phyloP scores from a whole-genome alignment of 2,329 filamentous ascomycete species.

The Fonsecaea multimorphosa region DNA sequence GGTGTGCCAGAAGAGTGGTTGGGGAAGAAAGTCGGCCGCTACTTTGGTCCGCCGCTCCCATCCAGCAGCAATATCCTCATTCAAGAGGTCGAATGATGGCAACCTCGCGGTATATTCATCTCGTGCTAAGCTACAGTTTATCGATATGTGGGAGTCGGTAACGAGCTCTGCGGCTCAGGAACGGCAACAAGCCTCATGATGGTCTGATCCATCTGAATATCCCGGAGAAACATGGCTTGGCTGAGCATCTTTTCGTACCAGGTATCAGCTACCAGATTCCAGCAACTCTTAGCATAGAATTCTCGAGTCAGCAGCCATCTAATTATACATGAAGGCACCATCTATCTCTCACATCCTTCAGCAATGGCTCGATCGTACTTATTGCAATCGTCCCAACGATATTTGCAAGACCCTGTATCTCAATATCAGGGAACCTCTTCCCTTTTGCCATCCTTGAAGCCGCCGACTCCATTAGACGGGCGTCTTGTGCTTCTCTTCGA shows the following conservation, averaged over 20 bases:
- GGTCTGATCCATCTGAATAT: background rate
- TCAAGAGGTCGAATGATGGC: conserved; percentile 38
- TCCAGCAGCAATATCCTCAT: conserved; percentile 31
- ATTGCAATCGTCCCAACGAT: background rate
- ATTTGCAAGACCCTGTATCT: background rate
- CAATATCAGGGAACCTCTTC: background rate
- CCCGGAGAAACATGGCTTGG: background rate
- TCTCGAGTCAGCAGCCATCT: background rate
- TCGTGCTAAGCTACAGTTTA: background rate
- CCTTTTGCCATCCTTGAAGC: background rate
- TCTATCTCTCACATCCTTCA: background rate
- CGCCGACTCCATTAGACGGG: background rate
- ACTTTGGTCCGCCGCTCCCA: conserved; percentile 43
- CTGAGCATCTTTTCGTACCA: conserved; percentile 6
- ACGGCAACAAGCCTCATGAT: background rate
- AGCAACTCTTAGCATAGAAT: background rate
- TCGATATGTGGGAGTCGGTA: background rate
- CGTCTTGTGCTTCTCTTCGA: background rate
- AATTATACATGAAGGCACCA: background rate
- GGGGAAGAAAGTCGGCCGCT: conserved; percentile 49
- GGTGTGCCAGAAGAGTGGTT: conserved; percentile 57
- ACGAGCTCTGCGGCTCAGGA: background rate
- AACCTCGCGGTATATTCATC: conserved; percentile 7
- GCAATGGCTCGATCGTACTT: background rate
- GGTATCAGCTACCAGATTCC: conserved; percentile 5